phyloP scores from a whole-genome alignment of 192 early-diverging fungal species.

The Phlyctochytrium planicorne region DNA sequence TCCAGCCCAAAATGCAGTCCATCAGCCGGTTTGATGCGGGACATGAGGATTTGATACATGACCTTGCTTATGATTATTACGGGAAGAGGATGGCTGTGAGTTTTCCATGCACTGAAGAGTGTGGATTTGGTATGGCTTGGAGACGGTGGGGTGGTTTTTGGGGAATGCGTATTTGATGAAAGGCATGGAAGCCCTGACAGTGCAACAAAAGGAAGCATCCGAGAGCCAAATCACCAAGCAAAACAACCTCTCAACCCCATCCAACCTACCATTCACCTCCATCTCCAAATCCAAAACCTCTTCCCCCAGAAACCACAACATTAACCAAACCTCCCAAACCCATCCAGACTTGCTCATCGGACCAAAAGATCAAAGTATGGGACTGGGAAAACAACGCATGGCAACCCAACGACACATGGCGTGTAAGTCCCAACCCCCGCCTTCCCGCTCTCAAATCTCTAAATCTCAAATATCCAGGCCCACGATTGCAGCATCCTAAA shows the following conservation, averaged over 20 bases:
- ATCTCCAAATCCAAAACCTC: too few species aligned
- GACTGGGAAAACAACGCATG: conserved; percentile 72
- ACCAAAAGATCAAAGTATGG: conserved; percentile 94
- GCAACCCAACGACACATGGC: conserved; percentile 79
- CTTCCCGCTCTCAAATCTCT: not conserved
- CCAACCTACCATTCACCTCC: too few species aligned
- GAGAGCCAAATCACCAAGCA: too few species aligned
- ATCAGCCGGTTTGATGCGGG: conserved; percentile 54
- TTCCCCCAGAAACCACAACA: too few species aligned
- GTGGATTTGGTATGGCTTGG: not conserved
- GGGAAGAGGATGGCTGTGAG: conserved; percentile 76
- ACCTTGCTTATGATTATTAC: conserved; percentile 89
- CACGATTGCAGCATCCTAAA: conserved; percentile 86
- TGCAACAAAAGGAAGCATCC: too few species aligned
- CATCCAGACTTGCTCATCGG: conserved; percentile 78
- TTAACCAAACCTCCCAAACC: not conserved
- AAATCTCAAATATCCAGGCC: conserved; percentile 37
- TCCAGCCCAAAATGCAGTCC: too few species aligned
- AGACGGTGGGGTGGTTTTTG: not conserved
- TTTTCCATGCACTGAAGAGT: conserved; percentile 7
- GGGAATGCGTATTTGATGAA: not conserved
- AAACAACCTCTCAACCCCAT: too few species aligned
- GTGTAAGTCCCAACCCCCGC: conserved; percentile 44
- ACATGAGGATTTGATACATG: conserved; percentile 94
- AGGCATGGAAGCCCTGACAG: too few species aligned